These are phyloP conservation scores for Mytilinidion resinicola DNA, from an alignment of 495 filamentous ascomycete genomes.

Conservation along the genomic window DNA sequence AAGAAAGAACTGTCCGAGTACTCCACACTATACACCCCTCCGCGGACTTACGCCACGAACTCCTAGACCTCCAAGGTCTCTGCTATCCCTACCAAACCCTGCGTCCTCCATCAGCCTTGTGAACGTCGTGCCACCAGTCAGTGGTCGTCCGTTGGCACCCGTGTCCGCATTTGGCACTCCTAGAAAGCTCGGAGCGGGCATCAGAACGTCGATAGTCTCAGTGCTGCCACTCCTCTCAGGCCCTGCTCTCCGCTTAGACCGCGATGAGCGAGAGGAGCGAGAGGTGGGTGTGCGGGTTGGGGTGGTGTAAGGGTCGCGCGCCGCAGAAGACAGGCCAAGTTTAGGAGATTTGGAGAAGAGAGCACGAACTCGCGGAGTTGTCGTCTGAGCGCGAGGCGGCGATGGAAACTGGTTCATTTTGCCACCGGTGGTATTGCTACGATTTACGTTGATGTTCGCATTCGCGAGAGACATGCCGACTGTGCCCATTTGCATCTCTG, in stretches of 20 bases:
- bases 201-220: slow-evolving; percentile 38
- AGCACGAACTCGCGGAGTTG: slow-evolving; percentile 21
- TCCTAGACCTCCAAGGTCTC: background rate
- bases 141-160: slow-evolving; percentile 32
- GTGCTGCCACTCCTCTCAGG: slow-evolving; percentile 19
- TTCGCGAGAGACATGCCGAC: slow-evolving; percentile 2
- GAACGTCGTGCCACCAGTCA: slow-evolving; percentile 52
- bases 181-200: slow-evolving; percentile 30
- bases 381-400: background rate
- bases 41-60: too few species aligned
- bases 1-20: too few species aligned
- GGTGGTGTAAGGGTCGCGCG: slow-evolving; percentile 34
- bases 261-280: background rate
- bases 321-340: slow-evolving; percentile 12
- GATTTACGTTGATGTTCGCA: background rate
- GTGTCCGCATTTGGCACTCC: slow-evolving; percentile 13
- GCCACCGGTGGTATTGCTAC: background rate
- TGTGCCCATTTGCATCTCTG: slow-evolving; percentile 10
- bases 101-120: slow-evolving; percentile 58
- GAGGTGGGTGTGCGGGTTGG: slow-evolving; percentile 29
- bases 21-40: too few species aligned
- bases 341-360: slow-evolving; percentile 20
- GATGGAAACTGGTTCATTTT: slow-evolving; percentile 4
- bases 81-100: slow-evolving; percentile 38
- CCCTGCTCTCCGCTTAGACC: background rate